Base-by-base conservation (phyloP, 805 yeast genomes). In the Pichia membranifaciens region DNA sequence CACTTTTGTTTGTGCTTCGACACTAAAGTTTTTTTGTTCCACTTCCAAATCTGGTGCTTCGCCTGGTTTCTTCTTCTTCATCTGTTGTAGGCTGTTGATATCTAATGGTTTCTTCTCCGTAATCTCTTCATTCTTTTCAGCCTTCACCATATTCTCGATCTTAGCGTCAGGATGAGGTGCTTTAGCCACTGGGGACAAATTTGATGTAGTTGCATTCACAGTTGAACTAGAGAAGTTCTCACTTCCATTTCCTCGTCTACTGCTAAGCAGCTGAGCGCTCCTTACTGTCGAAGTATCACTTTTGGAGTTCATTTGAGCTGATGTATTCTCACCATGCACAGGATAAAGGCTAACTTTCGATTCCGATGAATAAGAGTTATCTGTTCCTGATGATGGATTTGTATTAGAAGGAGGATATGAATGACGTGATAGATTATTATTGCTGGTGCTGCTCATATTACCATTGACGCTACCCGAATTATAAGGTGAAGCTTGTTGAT, bases 31-130 rank as follows among this genome's bases (percentile, higher is more conserved):
- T n/a, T n/a, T n/a, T n/a, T n/a, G n/a, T n/a, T n/a, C n/a, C n/a
- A n/a, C n/a, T n/a, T n/a, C n/a, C n/a, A 31, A 31, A 31, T 32
- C 29, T 12, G 40, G 15, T 25, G 21, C n/a, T 6, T 12, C 31
- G 5, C 22, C 21, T 3, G 36, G 7, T 15, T 37, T 42, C 13
- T 20, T 17, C 32, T 31, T 44, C 15, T 36, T 48, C 48, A 40
- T 35, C 10, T 47, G 48, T 13, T 48, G 51, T 9, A 48, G 31
- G 17, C 44, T 43, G 32, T 44, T 44, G 3, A 48, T 34, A 43
- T 48, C 48, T 21, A 44, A 28, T n/a, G 44, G 29, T 35, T 48
- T 48, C 13, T 17, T 43, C 18, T 44, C 22, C 4, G 7, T 5
- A n/a, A 21, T 21, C 22, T 37, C 34, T 25, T 37, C 28, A 21